Percentiles rank a stretch among this genome's conserved stretches.
phyloP scores from a whole-genome alignment of 495 filamentous ascomycete species.

The Neurospora sp. region DNA sequence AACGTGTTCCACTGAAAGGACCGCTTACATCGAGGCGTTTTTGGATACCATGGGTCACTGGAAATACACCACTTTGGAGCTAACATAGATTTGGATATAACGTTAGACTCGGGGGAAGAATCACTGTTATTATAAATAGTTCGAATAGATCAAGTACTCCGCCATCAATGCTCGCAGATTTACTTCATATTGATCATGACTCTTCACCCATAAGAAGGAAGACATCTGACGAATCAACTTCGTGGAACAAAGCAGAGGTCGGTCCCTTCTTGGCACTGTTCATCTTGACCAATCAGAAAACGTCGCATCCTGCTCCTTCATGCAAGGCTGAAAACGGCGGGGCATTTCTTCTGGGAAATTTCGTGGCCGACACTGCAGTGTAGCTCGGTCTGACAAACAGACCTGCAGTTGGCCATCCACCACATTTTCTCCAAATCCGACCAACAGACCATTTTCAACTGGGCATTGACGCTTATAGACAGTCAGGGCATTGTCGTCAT shows the following conservation, averaged over 20 bases:
- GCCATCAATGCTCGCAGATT: background rate
- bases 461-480: background rate
- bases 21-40: background rate
- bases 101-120: background rate
- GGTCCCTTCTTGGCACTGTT: background rate
- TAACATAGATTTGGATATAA: no score
- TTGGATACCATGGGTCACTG: no score
- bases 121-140: background rate
- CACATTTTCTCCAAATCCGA: background rate
- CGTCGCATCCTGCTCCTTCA: background rate
- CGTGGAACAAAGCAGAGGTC: background rate
- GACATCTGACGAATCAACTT: background rate
- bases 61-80: no score
- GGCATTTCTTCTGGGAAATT: constrained; percentile 11
- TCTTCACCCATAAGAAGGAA: background rate
- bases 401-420: background rate
- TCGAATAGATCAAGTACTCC: background rate
- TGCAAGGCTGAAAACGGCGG: constrained; percentile 17
- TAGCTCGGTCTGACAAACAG: background rate
- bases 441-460: background rate
- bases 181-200: background rate
- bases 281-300: background rate
- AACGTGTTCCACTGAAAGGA: background rate
- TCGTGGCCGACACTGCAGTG: constrained; percentile 8
- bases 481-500: background rate